These are phyloP conservation scores for Chalaropsis ovoidea DNA, from an alignment of 2,329 filamentous ascomycete species.

Conservation along the genomic window DNA sequence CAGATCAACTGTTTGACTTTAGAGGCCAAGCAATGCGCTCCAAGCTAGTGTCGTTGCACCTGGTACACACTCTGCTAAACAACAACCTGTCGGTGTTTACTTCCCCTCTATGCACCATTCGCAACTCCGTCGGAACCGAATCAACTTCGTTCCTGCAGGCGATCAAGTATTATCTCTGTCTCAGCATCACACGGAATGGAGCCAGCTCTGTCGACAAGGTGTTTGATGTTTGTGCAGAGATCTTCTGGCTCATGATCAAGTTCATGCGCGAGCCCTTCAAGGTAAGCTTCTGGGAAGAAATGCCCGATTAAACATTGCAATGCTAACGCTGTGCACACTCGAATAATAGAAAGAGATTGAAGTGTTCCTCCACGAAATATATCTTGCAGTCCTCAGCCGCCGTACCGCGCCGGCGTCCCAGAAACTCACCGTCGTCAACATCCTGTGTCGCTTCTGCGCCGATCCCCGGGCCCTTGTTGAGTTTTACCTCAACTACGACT, in stretches of 20 bases:
- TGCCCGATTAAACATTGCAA: not conserved
- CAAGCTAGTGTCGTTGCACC: constrained; percentile 86
- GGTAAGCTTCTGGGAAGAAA: constrained; percentile 38
- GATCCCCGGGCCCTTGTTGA: constrained; percentile 87
- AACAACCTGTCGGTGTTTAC: constrained; percentile 88
- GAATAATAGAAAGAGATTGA: constrained; percentile 75
- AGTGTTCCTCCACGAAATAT: constrained; percentile 96
- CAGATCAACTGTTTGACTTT: constrained; percentile 85
- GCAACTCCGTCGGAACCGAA: constrained; percentile 78
- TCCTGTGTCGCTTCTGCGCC: constrained; percentile 71
- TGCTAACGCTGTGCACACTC: not conserved
- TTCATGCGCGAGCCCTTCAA: constrained; percentile 90
- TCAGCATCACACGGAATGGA: constrained; percentile 89
- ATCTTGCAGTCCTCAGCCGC: constrained; percentile 81
- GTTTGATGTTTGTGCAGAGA: constrained; percentile 92
- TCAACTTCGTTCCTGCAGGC: constrained; percentile 87
- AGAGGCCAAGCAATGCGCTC: constrained; percentile 95
- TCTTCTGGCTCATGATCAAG: constrained; percentile 96
- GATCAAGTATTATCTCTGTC: constrained; percentile 90
- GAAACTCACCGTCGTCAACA: constrained; percentile 80
- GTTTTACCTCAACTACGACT: constrained; percentile 96
- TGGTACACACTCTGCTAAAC: constrained; percentile 89
- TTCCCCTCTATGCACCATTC: constrained; percentile 84
- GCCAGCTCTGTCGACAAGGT: constrained; percentile 85
- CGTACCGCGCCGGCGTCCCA: constrained; percentile 78